Conservation (phyloP, 306 rosid genomes). For the Trifolium fragiferum region DNA sequence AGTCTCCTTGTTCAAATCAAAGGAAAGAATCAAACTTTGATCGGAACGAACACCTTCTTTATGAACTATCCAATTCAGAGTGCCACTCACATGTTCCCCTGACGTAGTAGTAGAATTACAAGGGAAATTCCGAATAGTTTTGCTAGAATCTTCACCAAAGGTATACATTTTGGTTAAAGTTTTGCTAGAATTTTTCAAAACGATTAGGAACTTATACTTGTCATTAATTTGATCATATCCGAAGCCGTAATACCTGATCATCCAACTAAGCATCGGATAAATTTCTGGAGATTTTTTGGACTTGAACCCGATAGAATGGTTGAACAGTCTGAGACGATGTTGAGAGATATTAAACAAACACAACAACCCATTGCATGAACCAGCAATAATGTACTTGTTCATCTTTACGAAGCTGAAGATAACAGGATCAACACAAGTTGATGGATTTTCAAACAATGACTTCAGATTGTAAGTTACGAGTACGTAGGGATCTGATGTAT, state of each 20-base stretch:
- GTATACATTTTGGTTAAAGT: not conserved
- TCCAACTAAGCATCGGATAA: not conserved
- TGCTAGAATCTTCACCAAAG: not conserved
- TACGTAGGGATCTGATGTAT: no score
- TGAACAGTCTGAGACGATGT: not conserved
- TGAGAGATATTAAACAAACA: not conserved
- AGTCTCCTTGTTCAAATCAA: constrained; percentile 36
- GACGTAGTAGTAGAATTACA: rapidly evolving
- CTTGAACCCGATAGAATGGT: constrained; percentile 1
- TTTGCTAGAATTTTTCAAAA: not conserved
- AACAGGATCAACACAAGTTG: not conserved
- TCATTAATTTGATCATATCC: constrained; percentile 35
- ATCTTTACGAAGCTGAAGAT: not conserved
- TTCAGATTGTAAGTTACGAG: not conserved
- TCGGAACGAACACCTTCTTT: not conserved
- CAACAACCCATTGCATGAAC: constrained; percentile 37
- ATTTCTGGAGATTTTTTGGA: not conserved
- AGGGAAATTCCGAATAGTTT: not conserved
- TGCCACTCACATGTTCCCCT: constrained; percentile 32
- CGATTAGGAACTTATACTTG: constrained; percentile 17
- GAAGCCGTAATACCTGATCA: not conserved
- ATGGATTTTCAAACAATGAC: not conserved
- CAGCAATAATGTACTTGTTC: not conserved
- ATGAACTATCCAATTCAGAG: constrained; percentile 20
- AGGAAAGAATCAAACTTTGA: not conserved